Evolutionary conservation across 768 basidiomycete species (phyloP).

Genomic region (Royoungia palumana): DNA sequence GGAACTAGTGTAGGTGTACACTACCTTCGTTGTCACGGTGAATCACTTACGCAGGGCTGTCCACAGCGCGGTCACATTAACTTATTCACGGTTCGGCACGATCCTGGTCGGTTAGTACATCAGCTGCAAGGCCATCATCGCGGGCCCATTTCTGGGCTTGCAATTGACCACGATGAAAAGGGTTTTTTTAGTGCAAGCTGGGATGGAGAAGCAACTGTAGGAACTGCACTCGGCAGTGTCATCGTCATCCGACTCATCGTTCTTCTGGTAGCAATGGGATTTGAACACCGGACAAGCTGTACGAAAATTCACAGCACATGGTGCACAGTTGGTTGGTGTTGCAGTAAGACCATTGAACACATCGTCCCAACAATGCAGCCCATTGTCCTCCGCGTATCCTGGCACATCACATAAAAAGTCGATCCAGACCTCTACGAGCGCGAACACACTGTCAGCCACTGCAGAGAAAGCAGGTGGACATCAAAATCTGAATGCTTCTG

Average conservation of each 20-base stretch:
- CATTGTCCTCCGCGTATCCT: constrained; percentile 25
- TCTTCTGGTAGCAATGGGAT: constrained; percentile 84
- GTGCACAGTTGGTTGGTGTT: constrained; percentile 79
- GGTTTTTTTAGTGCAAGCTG: constrained; percentile 89
- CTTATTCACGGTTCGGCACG: constrained; percentile 89
- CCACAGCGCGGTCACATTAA: constrained; percentile 84
- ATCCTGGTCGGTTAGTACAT: constrained; percentile 77
- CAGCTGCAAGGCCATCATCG: constrained; percentile 70
- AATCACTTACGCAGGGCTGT: constrained; percentile 16
- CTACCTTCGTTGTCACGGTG: constrained; percentile 15
- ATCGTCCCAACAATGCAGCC: constrained; percentile 30
- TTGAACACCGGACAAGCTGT: constrained; percentile 83
- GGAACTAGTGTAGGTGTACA: constrained; percentile 71
- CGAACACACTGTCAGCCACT: constrained; percentile 13
- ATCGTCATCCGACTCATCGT: constrained; percentile 2
- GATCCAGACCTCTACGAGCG: constrained; percentile 15
- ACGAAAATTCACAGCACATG: constrained; percentile 76
- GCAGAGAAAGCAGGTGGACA: constrained; percentile 19
- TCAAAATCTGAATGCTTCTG: constrained; percentile 15
- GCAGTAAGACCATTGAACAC: constrained; percentile 65
- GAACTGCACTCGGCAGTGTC: constrained; percentile 28
- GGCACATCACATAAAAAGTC: constrained; percentile 12
- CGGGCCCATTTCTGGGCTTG: constrained; percentile 81
- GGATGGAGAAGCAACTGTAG: constrained; percentile 86
- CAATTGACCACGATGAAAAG: constrained; percentile 77